Conservation (phyloP, 2,329 filamentous ascomycete species). For the Calonectria crousiana region DNA sequence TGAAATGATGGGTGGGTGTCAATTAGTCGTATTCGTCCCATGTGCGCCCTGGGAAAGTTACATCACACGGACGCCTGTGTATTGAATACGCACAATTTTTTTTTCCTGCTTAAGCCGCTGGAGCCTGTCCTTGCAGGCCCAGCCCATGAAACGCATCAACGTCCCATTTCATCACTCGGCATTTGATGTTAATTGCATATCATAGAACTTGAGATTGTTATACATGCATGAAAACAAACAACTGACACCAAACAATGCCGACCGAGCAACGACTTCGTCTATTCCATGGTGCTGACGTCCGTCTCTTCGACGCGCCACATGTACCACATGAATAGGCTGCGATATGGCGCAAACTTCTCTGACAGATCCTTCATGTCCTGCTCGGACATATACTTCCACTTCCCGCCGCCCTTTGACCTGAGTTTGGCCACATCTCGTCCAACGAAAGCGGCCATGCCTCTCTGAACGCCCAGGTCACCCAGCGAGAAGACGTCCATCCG, state of each 20-base stretch:
- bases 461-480: conserved; percentile 92
- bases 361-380: conserved; percentile 89
- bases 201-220: background rate
- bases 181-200: background rate
- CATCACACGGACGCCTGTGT: conserved; percentile 31
- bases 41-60: conserved; percentile 24
- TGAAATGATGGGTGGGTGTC: conserved; percentile 17
- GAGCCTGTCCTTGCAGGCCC: conserved; percentile 1
- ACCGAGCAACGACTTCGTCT: conserved; percentile 33
- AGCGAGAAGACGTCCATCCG: conserved; percentile 93
- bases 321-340: conserved; percentile 97
- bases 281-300: conserved; percentile 74
- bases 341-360: conserved; percentile 85
- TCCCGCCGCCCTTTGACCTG: conserved; percentile 78
- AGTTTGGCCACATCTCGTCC: conserved; percentile 87
- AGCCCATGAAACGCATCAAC: conserved; percentile 17
- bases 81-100: conserved; percentile 11
- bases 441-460: conserved; percentile 90
- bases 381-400: conserved; percentile 99
- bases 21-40: conserved; percentile 22
- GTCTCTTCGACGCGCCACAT: conserved; percentile 93
- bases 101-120: background rate
- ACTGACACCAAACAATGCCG: conserved; percentile 27
- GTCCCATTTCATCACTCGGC: conserved; percentile 10
- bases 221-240: conserved; percentile 6